phyloP scores from a whole-genome alignment of 495 filamentous ascomycete species.

The Aspergillus sparsus region DNA sequence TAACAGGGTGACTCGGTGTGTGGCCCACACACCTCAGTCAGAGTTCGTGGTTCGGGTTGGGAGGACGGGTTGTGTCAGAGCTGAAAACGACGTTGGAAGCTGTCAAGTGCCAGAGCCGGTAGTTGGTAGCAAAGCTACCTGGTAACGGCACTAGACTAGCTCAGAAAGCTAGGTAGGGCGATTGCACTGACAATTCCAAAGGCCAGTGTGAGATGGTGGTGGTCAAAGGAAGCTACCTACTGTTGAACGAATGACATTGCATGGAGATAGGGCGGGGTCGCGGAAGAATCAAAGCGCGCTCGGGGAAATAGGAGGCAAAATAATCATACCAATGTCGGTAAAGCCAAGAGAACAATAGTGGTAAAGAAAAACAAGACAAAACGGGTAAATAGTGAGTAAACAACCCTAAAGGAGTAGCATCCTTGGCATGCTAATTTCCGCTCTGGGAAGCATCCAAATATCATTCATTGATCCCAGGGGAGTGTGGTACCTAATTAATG shows the following conservation, averaged over 20 bases:
- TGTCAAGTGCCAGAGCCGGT: conserved; percentile 22
- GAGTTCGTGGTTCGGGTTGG: conserved; percentile 12
- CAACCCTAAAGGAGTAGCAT: conserved; percentile 13
- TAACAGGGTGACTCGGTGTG: conserved; percentile 9
- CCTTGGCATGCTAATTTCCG: conserved; percentile 4
- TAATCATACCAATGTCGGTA: too few relatives aligned
- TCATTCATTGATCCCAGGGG: neutral
- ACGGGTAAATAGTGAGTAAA: conserved; percentile 2
- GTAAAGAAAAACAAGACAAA: neutral
- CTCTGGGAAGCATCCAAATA: neutral
- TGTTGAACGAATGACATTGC: conserved; percentile 22
- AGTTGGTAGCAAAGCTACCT: conserved; percentile 26
- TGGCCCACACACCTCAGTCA: conserved; percentile 19
- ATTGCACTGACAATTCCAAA: conserved; percentile 4
- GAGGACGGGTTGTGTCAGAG: conserved; percentile 15
- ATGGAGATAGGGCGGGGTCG: conserved; percentile 18
- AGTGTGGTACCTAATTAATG: neutral
- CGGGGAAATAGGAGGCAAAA: conserved; percentile 4
- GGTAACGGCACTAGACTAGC: conserved; percentile 13
- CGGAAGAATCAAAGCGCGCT: conserved; percentile 14
- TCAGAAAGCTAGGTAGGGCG: conserved; percentile 4
- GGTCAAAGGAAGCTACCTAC: conserved; percentile 8
- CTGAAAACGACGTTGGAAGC: conserved; percentile 27
- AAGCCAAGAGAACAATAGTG: too few relatives aligned
- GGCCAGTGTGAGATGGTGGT: conserved; percentile 11